A percentile compares a stretch with the other conserved stretches of the same genome.
Evolutionary conservation across 164 flowering plant genomes (phyloP).

Genomic region (Nelumbo lutea): DNA sequence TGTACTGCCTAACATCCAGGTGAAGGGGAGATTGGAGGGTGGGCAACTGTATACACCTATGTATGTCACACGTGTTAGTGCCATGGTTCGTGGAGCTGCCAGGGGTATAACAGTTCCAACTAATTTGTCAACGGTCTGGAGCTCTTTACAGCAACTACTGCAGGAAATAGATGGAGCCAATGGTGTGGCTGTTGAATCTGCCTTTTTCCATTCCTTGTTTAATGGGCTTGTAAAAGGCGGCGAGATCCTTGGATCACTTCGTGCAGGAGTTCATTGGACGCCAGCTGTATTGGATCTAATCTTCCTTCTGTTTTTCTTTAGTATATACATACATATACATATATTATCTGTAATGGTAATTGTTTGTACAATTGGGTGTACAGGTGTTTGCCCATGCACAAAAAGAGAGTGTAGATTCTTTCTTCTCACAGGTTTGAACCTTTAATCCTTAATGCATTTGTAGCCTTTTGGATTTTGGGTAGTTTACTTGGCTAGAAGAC

Average conservation of each 20-base stretch:
- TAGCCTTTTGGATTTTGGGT: not conserved
- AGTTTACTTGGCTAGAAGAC: not conserved
- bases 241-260: constrained; percentile 84
- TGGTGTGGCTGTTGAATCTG: constrained; percentile 80
- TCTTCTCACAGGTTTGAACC: constrained; percentile 79
- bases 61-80: constrained; percentile 82
- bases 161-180: constrained; percentile 67
- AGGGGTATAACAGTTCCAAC: constrained; percentile 86
- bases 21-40: constrained; percentile 96
- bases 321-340: not conserved
- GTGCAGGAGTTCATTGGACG: constrained; percentile 97
- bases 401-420: constrained; percentile 83
- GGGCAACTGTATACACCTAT: constrained; percentile 94
- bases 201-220: constrained; percentile 83
- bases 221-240: constrained; percentile 74
- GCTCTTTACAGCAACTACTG: constrained; percentile 66
- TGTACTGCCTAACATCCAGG: constrained; percentile 32
- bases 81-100: constrained; percentile 96
- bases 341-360: constrained; percentile 4
- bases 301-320: not conserved
- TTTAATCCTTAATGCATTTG: not conserved
- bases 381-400: constrained; percentile 95
- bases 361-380: constrained; percentile 3
- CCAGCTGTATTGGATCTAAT: constrained; percentile 58
- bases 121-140: constrained; percentile 77